Percentiles rank a stretch among this genome's conserved stretches.
phyloP scores from a whole-genome alignment of 1,284 basidiomycete genomes.

The Kwoniella shivajii region DNA sequence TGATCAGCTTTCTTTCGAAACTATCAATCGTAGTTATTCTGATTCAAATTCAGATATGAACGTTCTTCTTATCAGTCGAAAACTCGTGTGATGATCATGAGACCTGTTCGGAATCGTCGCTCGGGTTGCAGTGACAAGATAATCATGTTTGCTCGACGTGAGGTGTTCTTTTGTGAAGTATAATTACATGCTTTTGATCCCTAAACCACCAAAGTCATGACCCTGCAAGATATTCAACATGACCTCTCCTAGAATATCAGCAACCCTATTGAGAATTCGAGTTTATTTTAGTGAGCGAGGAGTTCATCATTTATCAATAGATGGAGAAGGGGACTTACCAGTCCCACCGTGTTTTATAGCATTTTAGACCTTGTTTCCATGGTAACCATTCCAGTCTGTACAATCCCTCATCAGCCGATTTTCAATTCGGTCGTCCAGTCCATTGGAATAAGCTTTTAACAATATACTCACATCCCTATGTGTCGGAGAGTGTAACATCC shows the following conservation, averaged over 20 bases:
- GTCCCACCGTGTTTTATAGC: conserved; percentile 20
- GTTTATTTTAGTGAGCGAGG: neutral
- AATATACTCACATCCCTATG: conserved; percentile 12
- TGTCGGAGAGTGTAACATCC: conserved; percentile 18
- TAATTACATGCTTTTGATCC: neutral
- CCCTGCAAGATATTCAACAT: conserved; percentile 3
- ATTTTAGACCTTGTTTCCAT: conserved; percentile 19
- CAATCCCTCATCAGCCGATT: neutral
- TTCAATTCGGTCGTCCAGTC: neutral
- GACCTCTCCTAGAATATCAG: conserved; percentile 10
- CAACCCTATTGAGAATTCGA: neutral
- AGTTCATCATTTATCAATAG: neutral
- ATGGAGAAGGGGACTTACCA: conserved; percentile 6
- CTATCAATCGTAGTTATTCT: too few species aligned
- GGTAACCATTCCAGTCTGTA: conserved; percentile 19
- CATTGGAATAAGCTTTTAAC: neutral
- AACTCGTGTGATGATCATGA: too few species aligned
- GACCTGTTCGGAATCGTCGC: too few species aligned
- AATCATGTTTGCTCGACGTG: neutral
- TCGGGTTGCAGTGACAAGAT: neutral
- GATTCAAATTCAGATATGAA: too few species aligned
- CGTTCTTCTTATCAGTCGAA: too few species aligned
- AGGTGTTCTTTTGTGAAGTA: too few species aligned
- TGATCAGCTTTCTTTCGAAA: too few species aligned
- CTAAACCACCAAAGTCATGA: neutral